Evolutionary conservation across 2,329 filamentous ascomycete species (phyloP), one percentile per base, ranked within the genome.

Genomic region (Ophiostoma angusticollis): DNA sequence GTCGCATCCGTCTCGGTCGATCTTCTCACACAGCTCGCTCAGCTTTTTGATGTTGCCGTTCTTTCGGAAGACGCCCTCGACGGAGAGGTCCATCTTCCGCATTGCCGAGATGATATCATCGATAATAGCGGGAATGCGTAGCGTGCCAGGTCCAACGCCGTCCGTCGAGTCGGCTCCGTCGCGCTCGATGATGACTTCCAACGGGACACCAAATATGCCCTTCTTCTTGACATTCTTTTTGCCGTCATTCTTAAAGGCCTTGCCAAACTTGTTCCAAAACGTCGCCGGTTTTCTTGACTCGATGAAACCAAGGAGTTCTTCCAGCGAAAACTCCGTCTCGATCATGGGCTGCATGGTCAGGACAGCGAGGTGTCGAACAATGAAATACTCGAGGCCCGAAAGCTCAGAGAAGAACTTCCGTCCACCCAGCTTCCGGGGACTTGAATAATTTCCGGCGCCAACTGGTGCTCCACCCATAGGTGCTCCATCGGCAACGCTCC

Each of bases 41-140:
- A 95, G 69, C 49, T 87, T 84, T 58, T 91, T 89, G 63, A 98
- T 95, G 59, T 96, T 98, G 51, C 91, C 91, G 53, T 96, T 98
- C 70, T 98, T 98, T 50, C 91, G 79, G 74, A 98, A 98, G 17
- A 98, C 87, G 52, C 91, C 91, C 59, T 98, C 91, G 1, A 98
- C 85, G 2, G 89, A 96, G 65, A 98, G 86, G 58, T 98, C 91
- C 85, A 98, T 96, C 60, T 89, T 91, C 51, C 87, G 79, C 84
- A 98, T 94, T 11, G 87, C 86, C 4, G 84, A 82, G 27, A 98
- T 80, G 35, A 89, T 79, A 55, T 95, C 89, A 53, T 96, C 89
- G n/a, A 98, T 73, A 37, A 98, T 69, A n/a, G 85, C 83, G 3
- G 91, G 91, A 30, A 98, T 84, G 38, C 85, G 81, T 41, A 98